Evolutionary conservation across 805 yeast species (phyloP), one percentile per base, ranked within the genome.

Genomic region (Metschnikowia shivogae): DNA sequence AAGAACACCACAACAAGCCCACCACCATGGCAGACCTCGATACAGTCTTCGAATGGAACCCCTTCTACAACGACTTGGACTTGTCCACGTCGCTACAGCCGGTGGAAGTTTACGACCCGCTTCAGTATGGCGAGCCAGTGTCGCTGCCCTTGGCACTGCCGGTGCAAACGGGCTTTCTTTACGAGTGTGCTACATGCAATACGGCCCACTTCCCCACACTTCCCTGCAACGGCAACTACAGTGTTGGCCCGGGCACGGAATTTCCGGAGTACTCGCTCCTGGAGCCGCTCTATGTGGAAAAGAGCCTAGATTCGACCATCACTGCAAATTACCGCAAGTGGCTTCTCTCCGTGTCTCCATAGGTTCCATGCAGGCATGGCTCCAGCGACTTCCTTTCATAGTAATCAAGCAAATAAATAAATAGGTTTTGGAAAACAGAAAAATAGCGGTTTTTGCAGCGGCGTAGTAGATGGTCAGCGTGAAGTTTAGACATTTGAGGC

Each of bases 321-420:
- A 44, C 53, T 47, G 48, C 55, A 34, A 54, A 54, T 49, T 54
- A 54, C 54, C 45, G 58, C 30, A 54, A 54, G 49, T 54, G 58
- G 58, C 49, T 54, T 29, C 56, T 54, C 12, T 50, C 55, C 22
- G 56, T 54, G 14, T 47, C 56, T n/a, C 56, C 56, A 9, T 43
- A 45, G 27, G 30, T 8, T 29, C 34, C 33, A 37, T 37, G 34
- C 33, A 20, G 40, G 40, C 40, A 37, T 29, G 40, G 34, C 26
- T 19, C 13, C 7, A 29, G 31, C 8, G 6, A 29, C 12, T 37
- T 28, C 10, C n/a, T 29, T 22, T 22, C 26, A 22, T 6, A 2
- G 8, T 22, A 22, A 22, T 2, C 26, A 22, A 22, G 26, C 26
- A 22, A 22, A 22, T 22, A 22, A 22, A 22, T 6, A 22, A 22